Percentiles rank a stretch among this genome's conserved stretches.
Conservation (phyloP, 768 basidiomycete genomes). For the Lyophyllum decastes region DNA sequence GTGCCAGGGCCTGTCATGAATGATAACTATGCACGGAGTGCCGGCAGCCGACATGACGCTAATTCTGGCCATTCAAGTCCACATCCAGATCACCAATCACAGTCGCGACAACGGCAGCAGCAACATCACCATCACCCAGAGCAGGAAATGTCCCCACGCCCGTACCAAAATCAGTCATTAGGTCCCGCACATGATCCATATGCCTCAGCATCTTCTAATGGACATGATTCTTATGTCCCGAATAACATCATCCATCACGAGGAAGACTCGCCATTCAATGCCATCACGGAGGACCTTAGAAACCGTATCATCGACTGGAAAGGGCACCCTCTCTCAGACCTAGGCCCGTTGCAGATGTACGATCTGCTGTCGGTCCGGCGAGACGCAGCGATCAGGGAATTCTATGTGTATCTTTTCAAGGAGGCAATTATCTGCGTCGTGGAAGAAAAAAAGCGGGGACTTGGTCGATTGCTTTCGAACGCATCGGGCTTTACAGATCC, state of each 20-base stretch:
- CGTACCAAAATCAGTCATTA: slow-evolving; percentile 30
- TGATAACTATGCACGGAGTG: slow-evolving; percentile 42
- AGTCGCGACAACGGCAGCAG: slow-evolving; percentile 23
- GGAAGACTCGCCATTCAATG: slow-evolving; percentile 76
- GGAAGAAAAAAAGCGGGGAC: slow-evolving; percentile 88
- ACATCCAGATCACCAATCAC: slow-evolving; percentile 31
- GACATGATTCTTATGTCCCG: slow-evolving; percentile 30
- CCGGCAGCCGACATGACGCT: slow-evolving; percentile 25
- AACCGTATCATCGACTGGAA: slow-evolving; percentile 96
- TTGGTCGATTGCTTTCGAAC: slow-evolving; percentile 72
- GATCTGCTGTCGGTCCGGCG: slow-evolving; percentile 88
- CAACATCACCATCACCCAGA: slow-evolving; percentile 23
- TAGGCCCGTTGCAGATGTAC: slow-evolving; percentile 90
- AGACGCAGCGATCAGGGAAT: slow-evolving; percentile 88
- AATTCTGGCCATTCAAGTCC: slow-evolving; percentile 47
- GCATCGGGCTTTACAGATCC: slow-evolving; percentile 59
- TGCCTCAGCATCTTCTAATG: slow-evolving; percentile 29
- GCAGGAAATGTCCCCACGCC: slow-evolving; percentile 24
- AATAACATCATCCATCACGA: slow-evolving; percentile 44
- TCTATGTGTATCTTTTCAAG: slow-evolving; percentile 95
- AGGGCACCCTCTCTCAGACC: slow-evolving; percentile 85
- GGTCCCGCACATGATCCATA: slow-evolving; percentile 31
- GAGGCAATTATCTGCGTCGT: slow-evolving; percentile 98
- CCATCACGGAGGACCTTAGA: slow-evolving; percentile 87
- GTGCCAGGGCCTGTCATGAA: slow-evolving; percentile 56